Evolutionary conservation across 352 stramenopile species (phyloP).

Genomic region (Pythium sp.): DNA sequence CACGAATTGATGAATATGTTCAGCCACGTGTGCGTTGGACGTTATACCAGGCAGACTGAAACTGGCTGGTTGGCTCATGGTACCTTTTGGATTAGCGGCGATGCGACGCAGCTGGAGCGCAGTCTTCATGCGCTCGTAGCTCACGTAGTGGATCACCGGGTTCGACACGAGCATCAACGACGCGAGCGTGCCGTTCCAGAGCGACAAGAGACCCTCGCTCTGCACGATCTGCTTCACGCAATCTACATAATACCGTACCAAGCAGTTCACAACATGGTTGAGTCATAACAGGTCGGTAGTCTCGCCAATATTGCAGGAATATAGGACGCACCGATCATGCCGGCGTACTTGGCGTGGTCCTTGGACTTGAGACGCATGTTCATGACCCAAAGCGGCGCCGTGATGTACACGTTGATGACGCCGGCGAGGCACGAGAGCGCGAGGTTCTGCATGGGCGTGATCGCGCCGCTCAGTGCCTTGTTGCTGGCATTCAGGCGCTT

Average conservation of each 20-base stretch:
- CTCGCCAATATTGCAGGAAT: no score
- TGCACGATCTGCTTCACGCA: slow-evolving; percentile 52
- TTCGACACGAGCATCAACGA: slow-evolving; percentile 94
- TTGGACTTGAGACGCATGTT: slow-evolving; percentile 92
- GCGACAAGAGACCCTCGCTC: slow-evolving; percentile 75
- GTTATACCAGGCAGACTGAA: no score
- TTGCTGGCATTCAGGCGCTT: slow-evolving; percentile 50
- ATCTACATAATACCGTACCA: slow-evolving; percentile 20
- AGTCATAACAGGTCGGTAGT: not conserved
- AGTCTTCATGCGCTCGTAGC: slow-evolving; percentile 92
- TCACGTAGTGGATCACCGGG: slow-evolving; percentile 94
- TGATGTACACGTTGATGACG: slow-evolving; percentile 83
- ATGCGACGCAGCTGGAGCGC: slow-evolving; percentile 45
- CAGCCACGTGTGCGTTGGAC: no score
- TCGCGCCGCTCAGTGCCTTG: slow-evolving; percentile 28
- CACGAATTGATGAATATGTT: not conserved
- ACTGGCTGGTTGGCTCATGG: not conserved
- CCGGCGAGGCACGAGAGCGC: slow-evolving; percentile 70
- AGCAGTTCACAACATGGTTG: slow-evolving; percentile 13
- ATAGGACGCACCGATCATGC: slow-evolving; percentile 25
- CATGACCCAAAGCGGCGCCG: slow-evolving; percentile 91
- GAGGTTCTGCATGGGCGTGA: slow-evolving; percentile 61
- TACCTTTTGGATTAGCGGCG: slow-evolving; percentile 13
- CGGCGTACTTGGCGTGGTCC: slow-evolving; percentile 60
- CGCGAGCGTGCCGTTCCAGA: slow-evolving; percentile 91